Evolutionary conservation across 2,329 filamentous ascomycete genomes (phyloP).

Genomic region (Aspergillus melleus): DNA sequence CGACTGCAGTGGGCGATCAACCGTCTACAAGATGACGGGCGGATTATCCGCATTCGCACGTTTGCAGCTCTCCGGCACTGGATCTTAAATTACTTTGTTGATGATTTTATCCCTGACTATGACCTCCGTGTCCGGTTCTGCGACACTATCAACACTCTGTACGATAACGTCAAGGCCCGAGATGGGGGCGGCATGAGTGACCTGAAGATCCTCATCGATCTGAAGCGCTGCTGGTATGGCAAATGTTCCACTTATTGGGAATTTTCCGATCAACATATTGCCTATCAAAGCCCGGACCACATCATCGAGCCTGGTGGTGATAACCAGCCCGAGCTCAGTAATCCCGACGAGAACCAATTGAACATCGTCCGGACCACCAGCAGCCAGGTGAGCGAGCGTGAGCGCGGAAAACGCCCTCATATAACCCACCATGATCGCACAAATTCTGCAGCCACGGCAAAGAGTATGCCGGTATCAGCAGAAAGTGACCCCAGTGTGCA

Average conservation of each 20-base stretch:
- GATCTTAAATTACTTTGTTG: slow-evolving; percentile 96
- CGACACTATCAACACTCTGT: slow-evolving; percentile 69
- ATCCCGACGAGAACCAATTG: slow-evolving; percentile 20
- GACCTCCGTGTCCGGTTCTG: slow-evolving; percentile 77
- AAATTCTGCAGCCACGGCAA: slow-evolving; percentile 35
- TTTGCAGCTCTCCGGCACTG: slow-evolving; percentile 96
- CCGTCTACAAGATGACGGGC: slow-evolving; percentile 77
- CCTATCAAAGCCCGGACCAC: slow-evolving; percentile 59
- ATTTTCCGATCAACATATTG: slow-evolving; percentile 63
- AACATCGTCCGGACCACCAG: slow-evolving; percentile 17
- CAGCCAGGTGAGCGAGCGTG: slow-evolving; percentile 2
- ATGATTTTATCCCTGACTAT: slow-evolving; percentile 83
- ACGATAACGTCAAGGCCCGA: slow-evolving; percentile 52
- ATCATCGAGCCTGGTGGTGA: slow-evolving; percentile 74
- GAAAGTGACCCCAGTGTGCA: slow-evolving; percentile 56
- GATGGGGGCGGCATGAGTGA: slow-evolving; percentile 59
- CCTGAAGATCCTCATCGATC: slow-evolving; percentile 84
- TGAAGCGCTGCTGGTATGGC: slow-evolving; percentile 96
- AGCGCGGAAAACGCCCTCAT: slow-evolving; percentile 13
- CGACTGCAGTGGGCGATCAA: slow-evolving; percentile 83
- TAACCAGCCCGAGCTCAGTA: slow-evolving; percentile 31
- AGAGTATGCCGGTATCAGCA: slow-evolving; percentile 38
- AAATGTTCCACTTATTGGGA: slow-evolving; percentile 92
- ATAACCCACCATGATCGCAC: slow-evolving; percentile 34
- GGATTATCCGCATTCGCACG: slow-evolving; percentile 90